Percentiles rank a stretch among this genome's conserved stretches.
phyloP scores from a whole-genome alignment of 768 basidiomycete genomes.

The Pisolithus sp. region DNA sequence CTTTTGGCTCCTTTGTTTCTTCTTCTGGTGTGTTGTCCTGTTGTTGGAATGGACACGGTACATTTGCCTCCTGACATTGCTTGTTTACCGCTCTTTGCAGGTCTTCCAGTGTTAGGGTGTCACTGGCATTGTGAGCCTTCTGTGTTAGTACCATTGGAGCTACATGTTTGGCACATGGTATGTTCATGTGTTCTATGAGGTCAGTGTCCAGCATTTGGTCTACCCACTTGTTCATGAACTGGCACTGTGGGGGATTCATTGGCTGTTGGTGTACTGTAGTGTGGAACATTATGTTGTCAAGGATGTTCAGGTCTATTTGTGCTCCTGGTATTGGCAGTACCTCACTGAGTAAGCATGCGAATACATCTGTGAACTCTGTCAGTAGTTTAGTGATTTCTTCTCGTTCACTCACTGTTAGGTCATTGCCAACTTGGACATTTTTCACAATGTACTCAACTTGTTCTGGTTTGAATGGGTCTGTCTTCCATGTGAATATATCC shows the following conservation, averaged over 20 bases:
- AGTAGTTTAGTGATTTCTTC: no score
- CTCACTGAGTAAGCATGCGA: no score
- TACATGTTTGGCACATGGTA: not conserved
- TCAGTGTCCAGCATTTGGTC: not conserved
- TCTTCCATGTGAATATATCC: slow-evolving; percentile 40
- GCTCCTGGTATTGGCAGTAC: slow-evolving; percentile 20
- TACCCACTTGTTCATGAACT: not conserved
- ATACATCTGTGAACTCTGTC: no score
- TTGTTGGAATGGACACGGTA: not conserved
- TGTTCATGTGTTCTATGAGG: not conserved
- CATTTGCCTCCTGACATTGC: not conserved
- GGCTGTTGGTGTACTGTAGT: not conserved
- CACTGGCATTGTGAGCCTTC: slow-evolving; percentile 27
- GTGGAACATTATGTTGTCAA: not conserved
- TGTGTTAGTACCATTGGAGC: slow-evolving; percentile 28
- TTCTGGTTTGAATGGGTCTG: no score
- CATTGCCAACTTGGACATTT: no score
- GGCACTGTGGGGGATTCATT: not conserved
- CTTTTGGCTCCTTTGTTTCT: not conserved
- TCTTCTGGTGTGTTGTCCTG: no score
- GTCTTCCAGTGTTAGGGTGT: slow-evolving; percentile 27
- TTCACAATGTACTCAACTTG: no score
- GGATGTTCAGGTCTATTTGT: slow-evolving; percentile 1
- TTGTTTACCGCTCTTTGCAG: slow-evolving; percentile 28
- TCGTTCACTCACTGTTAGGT: no score